A percentile compares a stretch with the other conserved stretches of the same genome.
phyloP scores from a whole-genome alignment of 306 rosid genomes.

The Malus asiatica region DNA sequence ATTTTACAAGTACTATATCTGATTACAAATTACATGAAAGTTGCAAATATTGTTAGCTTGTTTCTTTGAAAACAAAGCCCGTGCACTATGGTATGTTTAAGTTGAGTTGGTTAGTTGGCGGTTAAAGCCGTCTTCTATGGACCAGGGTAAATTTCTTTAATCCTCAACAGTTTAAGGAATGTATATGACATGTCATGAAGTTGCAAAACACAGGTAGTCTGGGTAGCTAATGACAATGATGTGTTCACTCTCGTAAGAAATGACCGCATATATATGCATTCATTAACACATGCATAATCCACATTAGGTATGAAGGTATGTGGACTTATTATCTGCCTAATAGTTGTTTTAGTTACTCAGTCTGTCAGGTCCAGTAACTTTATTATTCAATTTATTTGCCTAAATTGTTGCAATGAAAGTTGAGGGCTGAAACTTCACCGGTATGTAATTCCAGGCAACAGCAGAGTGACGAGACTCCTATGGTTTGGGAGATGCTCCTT shows the following conservation, averaged over 20 bases:
- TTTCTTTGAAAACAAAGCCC: neutral
- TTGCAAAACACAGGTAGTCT: neutral
- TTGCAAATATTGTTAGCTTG: neutral
- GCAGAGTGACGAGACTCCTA: constrained; percentile 81
- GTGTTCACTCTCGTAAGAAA: neutral
- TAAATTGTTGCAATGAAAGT: constrained; percentile 25
- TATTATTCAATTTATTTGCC: constrained; percentile 5
- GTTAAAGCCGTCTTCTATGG: neutral
- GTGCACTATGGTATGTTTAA: neutral
- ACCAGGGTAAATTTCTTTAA: neutral
- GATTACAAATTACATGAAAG: neutral
- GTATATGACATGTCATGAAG: neutral
- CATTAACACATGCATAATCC: neutral
- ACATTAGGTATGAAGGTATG: neutral
- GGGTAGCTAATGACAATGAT: neutral
- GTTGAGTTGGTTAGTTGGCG: neutral
- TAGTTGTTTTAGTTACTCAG: neutral
- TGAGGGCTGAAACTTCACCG: constrained; percentile 2
- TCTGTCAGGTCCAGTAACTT: neutral
- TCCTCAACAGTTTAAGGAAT: neutral
- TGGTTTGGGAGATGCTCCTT: constrained; percentile 90
- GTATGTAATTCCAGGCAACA: constrained; percentile 58
- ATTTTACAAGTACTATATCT: neutral
- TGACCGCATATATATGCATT: neutral
- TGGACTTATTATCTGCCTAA: neutral